Conservation (phyloP, 768 basidiomycete genomes). For the Chalciporus pseudorubinellus region DNA sequence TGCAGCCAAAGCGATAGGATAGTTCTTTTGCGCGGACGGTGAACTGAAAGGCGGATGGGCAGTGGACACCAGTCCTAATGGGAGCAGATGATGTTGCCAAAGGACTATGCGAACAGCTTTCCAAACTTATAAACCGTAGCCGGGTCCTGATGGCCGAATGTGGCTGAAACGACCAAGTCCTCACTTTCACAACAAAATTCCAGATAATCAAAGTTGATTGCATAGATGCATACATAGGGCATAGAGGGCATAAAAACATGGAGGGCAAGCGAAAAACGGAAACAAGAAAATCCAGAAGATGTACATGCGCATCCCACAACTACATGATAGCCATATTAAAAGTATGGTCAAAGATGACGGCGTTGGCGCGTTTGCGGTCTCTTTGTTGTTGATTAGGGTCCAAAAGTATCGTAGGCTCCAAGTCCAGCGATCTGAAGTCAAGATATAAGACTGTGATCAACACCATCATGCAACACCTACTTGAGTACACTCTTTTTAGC, state of each 20-base stretch:
- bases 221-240: conserved; percentile 5
- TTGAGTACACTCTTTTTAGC: conserved; percentile 22
- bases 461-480: conserved; percentile 10
- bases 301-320: neutral
- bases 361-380: neutral
- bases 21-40: neutral
- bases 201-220: neutral
- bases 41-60: neutral
- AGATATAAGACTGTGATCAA: conserved; percentile 1
- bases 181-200: neutral
- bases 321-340: conserved; percentile 23
- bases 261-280: neutral
- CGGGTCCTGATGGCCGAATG: conserved; percentile 27
- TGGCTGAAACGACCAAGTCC: conserved; percentile 9
- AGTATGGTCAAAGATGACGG: conserved; percentile 11
- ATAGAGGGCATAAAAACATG: conserved; percentile 2
- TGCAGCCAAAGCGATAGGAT: conserved; percentile 16
- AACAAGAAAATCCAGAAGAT: neutral
- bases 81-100: conserved; percentile 18
- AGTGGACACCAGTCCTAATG: conserved; percentile 8
- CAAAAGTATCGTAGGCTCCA: conserved; percentile 28
- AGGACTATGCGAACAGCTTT: conserved; percentile 10
- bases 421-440: conserved; percentile 20
- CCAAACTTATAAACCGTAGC: conserved; percentile 15
- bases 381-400: conserved; percentile 9